phyloP scores from a whole-genome alignment of 192 early-diverging fungal genomes.

The Jimgerdemannia flammicorona region DNA sequence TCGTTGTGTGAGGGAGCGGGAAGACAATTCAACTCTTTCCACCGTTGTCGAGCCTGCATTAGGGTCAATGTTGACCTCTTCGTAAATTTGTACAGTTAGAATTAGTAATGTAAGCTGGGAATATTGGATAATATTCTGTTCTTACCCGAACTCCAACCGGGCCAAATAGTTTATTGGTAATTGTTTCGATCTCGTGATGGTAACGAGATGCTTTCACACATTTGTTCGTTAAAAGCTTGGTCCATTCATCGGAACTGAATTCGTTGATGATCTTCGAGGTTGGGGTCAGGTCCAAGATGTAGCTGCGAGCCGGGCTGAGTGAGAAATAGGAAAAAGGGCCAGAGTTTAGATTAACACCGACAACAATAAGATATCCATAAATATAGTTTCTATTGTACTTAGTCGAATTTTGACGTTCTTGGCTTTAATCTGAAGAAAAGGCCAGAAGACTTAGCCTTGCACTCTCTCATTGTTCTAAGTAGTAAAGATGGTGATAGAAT shows the following conservation, averaged over 20 bases:
- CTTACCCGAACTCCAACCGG: conserved; percentile 7
- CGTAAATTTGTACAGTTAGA: conserved; percentile 12
- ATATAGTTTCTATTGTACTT: background rate
- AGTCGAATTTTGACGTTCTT: no score
- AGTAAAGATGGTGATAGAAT: background rate
- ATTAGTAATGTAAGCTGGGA: background rate
- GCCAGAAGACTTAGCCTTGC: no score
- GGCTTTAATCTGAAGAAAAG: no score
- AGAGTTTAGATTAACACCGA: background rate
- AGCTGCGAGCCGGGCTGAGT: conserved; percentile 14
- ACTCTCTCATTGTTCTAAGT: background rate
- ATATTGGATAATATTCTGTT: conserved; percentile 3
- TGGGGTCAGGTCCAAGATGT: conserved; percentile 9
- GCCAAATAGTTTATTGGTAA: conserved; percentile 14
- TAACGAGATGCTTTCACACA: conserved; percentile 3
- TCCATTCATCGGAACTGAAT: conserved; percentile 3
- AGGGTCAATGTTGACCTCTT: conserved; percentile 14
- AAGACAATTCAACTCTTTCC: conserved; percentile 9
- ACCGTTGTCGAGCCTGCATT: conserved; percentile 8
- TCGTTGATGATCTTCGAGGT: conserved; percentile 4
- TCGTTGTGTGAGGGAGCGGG: background rate
- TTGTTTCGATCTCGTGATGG: conserved; percentile 5
- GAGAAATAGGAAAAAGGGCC: background rate
- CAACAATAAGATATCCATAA: background rate
- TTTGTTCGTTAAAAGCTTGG: background rate